Evolutionary conservation across 176 grass and related monocot genomes (phyloP), one percentile per base, ranked within the genome.

Genomic region (Oryza meyeriana): DNA sequence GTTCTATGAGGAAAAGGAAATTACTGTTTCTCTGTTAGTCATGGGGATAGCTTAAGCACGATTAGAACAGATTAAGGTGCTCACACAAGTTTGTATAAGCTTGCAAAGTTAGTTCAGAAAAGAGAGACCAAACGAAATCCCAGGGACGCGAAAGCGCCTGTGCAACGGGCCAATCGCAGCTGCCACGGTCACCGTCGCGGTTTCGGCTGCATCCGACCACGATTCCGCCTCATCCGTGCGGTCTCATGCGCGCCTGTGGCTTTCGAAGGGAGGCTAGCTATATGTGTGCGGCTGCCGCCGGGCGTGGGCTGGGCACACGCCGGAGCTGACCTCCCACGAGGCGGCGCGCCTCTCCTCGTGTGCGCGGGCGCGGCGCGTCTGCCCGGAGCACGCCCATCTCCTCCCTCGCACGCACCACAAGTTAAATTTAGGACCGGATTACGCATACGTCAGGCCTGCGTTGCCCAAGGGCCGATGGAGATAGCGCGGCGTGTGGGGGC

Each of bases 261-360:
- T 70, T 26, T 70, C 67, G 6, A n/a, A 57, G 52, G n/a, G n/a
- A n/a, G n/a, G n/a, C n/a, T n/a, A n/a, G n/a, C n/a, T n/a, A n/a
- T n/a, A n/a, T n/a, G n/a, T n/a, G n/a, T n/a, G n/a, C n/a, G n/a
- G n/a, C n/a, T n/a, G n/a, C n/a, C n/a, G n/a, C n/a, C n/a, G n/a
- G 52, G 52, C 68, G 12, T 74, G 64, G 18, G 64, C 64, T 50
- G 1, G 35, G 71, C 71, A 76, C 78, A 73, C 36, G 72, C 64
- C 65, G 66, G 44, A 41, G 42, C 5, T 42, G 65, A 39, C 33
- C 57, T 18, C 40, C 28, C 85, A 76, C 50, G 72, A 27, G 29
- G 34, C 10, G 48, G 63, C 22, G 62, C 8, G 28, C 63, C 16
- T 1, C 4, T 6, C 20, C 20, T 26, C 45, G 68, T 79, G 68